Evolutionary conservation across 1,139 yeast species (phyloP).

Genomic region (Hansenula sp.): DNA sequence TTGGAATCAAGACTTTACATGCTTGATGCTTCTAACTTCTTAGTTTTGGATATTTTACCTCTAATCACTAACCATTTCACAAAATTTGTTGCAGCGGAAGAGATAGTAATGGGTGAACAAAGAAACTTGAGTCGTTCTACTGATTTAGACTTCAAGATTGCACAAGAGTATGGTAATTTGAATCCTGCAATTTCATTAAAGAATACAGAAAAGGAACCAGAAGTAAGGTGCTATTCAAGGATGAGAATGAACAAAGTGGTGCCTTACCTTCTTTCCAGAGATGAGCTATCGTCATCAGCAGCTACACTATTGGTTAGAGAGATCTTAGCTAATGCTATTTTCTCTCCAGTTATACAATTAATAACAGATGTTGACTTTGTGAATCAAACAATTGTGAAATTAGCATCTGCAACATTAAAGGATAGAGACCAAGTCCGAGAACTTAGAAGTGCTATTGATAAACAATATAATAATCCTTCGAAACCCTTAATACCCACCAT

Average conservation of each 20-base stretch:
- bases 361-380: constrained; percentile 73
- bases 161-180: constrained; percentile 53
- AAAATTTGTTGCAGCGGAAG: constrained; percentile 51
- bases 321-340: constrained; percentile 51
- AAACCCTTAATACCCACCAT: constrained; percentile 1
- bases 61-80: constrained; percentile 61
- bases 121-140: constrained; percentile 33
- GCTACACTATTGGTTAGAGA: constrained; percentile 55
- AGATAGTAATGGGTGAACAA: constrained; percentile 28
- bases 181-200: constrained; percentile 59
- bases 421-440: constrained; percentile 75
- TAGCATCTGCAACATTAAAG: constrained; percentile 62
- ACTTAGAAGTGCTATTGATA: constrained; percentile 64
- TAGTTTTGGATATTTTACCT: constrained; percentile 61
- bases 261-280: constrained; percentile 43
- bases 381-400: constrained; percentile 58
- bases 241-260: constrained; percentile 39
- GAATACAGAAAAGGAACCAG: constrained; percentile 35
- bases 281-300: constrained; percentile 48
- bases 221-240: constrained; percentile 51
- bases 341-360: constrained; percentile 52
- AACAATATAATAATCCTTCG: constrained; percentile 41
- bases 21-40: constrained; percentile 52
- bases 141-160: constrained; percentile 53
- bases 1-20: constrained; percentile 37